Evolutionary conservation across 2,329 filamentous ascomycete species (phyloP).

Genomic region (Ophiocordyceps australis): DNA sequence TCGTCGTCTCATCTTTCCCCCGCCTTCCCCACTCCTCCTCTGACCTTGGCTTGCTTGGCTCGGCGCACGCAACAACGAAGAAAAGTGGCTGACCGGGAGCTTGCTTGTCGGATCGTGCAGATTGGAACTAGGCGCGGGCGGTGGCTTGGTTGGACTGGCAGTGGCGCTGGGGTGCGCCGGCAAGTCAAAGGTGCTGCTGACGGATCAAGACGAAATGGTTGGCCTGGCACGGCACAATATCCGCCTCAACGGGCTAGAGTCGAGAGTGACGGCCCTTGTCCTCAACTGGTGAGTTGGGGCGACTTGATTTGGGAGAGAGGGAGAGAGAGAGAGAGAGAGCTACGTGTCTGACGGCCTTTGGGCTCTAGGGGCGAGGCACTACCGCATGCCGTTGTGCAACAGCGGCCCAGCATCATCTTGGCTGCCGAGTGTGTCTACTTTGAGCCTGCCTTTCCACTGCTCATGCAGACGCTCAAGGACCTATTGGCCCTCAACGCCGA

Average conservation of each 20-base stretch:
- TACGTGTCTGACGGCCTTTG: constrained; percentile 1
- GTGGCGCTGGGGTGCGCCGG: constrained; percentile 38
- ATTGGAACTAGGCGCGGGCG: constrained; percentile 81
- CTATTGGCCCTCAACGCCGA: constrained; percentile 55
- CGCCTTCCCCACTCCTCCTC: background rate
- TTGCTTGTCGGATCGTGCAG: constrained; percentile 29
- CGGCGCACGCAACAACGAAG: background rate
- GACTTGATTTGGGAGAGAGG: background rate
- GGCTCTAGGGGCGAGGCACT: constrained; percentile 39
- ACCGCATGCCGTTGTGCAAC: constrained; percentile 28
- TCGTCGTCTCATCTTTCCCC: background rate
- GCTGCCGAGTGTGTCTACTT: constrained; percentile 96
- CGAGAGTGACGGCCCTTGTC: constrained; percentile 45
- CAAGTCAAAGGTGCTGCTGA: constrained; percentile 48
- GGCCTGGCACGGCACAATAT: constrained; percentile 78
- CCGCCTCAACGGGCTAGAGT: constrained; percentile 52
- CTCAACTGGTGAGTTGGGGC: constrained; percentile 51
- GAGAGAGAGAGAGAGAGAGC: background rate
- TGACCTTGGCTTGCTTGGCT: background rate
- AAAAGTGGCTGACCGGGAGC: constrained; percentile 6
- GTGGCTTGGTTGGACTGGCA: constrained; percentile 63
- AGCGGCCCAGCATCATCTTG: constrained; percentile 64
- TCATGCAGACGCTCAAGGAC: constrained; percentile 60
- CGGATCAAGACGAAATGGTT: constrained; percentile 77
- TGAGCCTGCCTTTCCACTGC: constrained; percentile 80